Base-by-base conservation (phyloP, 2,329 filamentous ascomycete species). In the Dendryphion nanum region DNA sequence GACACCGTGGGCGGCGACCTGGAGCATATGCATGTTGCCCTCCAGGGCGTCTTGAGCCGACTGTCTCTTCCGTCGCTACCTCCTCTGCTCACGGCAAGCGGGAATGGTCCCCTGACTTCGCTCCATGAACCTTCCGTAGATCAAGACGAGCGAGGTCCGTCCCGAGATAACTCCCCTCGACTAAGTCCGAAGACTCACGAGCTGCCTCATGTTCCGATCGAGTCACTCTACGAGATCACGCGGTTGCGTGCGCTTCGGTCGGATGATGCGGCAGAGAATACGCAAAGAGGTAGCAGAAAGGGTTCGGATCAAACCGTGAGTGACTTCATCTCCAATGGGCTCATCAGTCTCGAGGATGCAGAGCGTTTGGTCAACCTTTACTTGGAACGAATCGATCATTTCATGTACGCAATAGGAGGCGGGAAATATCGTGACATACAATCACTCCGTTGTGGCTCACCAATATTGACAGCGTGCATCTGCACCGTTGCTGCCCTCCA, bases 401-500 rank as follows among this genome's bases (percentile, higher is more conserved):
- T 72, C 40, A 61, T 73, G 26, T 75, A 74, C 56, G 67, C 68
- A 21, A 68, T 75, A 24, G 67, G 70, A 15, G 57, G 71, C 18
- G 45, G 42, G 4, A 64, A 67, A 28, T 74, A 76, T 45, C 68
- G 64, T 31, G 67, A 73, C 42, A 51, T 76, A 18, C 63, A 69
- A 6, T 48, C 48, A 17, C 38, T 82, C 7, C 73, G 79, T 13
- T 72, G 74, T 14, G 71, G 71, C 13, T 82, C 78, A 2, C 71
- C 76, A 0, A 64, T 81, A 2, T 64, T 82, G 8, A 74, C 77
- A 0, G 76, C 73, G 0, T 74, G 75, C 0, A 76, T 79, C 16
- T 67, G 79, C 5, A 77, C 78, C 0, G 77, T 82, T 1, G 74
- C 77, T 3, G 77, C 78, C 0, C 66, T 81, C 2, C 78, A 82